A percentile compares a stretch with the other conserved stretches of the same genome.
Evolutionary conservation across 2,329 filamentous ascomycete genomes (phyloP).

Genomic region (Paecilomyces sp.): DNA sequence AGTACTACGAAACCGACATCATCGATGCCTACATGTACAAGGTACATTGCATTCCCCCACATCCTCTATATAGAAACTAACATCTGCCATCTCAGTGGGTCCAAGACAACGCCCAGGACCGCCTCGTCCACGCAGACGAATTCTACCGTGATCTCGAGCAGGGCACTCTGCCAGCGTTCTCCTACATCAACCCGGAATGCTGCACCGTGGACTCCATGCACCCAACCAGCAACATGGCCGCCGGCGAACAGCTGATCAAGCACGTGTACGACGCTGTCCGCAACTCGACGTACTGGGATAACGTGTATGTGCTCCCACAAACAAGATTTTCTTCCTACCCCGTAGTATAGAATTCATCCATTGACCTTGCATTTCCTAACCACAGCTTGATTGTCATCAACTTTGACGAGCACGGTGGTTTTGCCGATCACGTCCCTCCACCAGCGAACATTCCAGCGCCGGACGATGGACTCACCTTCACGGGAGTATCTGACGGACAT

Average conservation of each 20-base stretch:
- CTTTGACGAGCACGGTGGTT: constrained; percentile 36
- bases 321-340: too few relatives aligned
- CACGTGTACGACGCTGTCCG: constrained; percentile 37
- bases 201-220: constrained; percentile 32
- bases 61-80: background rate
- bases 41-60: constrained; percentile 6
- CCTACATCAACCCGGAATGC: constrained; percentile 41
- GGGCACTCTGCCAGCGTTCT: constrained; percentile 62
- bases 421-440: constrained; percentile 33
- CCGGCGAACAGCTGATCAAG: constrained; percentile 33
- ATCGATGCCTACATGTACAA: constrained; percentile 30
- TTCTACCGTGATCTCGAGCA: constrained; percentile 61
- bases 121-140: constrained; percentile 20
- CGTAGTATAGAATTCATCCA: too few relatives aligned
- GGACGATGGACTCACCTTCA: constrained; percentile 25
- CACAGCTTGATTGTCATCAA: constrained; percentile 30
- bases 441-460: constrained; percentile 28
- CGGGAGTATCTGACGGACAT: constrained; percentile 20
- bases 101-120: constrained; percentile 28
- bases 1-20: constrained; percentile 34
- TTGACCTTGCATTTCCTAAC: background rate
- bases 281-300: constrained; percentile 32
- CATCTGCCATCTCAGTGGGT: constrained; percentile 19
- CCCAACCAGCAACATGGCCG: constrained; percentile 30
- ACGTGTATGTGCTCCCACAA: constrained; percentile 13